phyloP scores from a whole-genome alignment of 805 yeast genomes.

The Clavispora santaluciae region DNA sequence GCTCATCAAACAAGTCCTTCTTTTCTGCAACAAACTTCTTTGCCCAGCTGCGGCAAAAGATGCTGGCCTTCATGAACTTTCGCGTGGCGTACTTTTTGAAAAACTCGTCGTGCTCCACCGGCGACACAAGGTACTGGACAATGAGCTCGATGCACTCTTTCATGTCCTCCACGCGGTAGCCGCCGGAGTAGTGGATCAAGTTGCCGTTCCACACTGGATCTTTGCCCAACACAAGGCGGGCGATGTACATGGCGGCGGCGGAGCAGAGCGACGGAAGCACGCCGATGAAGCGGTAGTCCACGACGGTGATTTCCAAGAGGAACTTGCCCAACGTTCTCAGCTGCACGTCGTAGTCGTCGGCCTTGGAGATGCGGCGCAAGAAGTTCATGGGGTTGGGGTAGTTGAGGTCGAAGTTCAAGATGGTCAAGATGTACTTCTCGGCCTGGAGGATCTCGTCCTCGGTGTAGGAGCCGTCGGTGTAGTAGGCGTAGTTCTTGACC shows the following conservation, averaged over 20 bases:
- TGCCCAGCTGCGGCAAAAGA: conserved; percentile 81
- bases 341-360: conserved; percentile 82
- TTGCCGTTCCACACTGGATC: conserved; percentile 76
- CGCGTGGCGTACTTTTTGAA: conserved; percentile 89
- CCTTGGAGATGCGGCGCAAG: conserved; percentile 80
- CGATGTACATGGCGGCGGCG: conserved; percentile 84
- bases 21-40: conserved; percentile 50
- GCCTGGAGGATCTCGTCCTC: conserved; percentile 80
- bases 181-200: conserved; percentile 87
- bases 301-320: conserved; percentile 68
- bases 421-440: conserved; percentile 71
- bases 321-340: conserved; percentile 84
- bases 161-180: conserved; percentile 70
- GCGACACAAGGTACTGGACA: conserved; percentile 70
- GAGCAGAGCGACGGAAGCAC: conserved; percentile 72
- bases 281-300: conserved; percentile 72
- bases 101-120: conserved; percentile 87
- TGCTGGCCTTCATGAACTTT: conserved; percentile 80
- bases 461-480: conserved; percentile 79
- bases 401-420: conserved; percentile 67
- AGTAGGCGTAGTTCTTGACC: conserved; percentile 77
- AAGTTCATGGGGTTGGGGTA: conserved; percentile 91
- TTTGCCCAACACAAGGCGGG: conserved; percentile 68
- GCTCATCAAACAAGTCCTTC: conserved; percentile 34
- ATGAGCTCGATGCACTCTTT: conserved; percentile 69